Percentiles rank a stretch among this genome's conserved stretches.
Evolutionary conservation across 495 filamentous ascomycete species (phyloP).

Genomic region (Trichoderma asperelloides): DNA sequence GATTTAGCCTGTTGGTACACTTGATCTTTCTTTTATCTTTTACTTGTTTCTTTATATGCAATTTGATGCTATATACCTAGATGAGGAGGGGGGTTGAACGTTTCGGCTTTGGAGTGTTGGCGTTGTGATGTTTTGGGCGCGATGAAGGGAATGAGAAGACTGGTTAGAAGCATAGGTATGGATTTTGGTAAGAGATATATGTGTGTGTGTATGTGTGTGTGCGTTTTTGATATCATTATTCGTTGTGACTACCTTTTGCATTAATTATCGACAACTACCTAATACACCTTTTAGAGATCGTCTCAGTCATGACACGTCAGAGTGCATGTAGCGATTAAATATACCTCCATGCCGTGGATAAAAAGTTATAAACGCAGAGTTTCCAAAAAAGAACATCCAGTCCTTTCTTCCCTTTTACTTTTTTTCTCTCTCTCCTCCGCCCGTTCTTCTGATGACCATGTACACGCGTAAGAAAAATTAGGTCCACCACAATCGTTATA

Average conservation of each 20-base stretch:
- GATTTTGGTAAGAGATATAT: too few species aligned
- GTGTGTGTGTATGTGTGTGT: too few species aligned
- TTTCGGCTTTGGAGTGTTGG: not conserved
- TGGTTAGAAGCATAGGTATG: too few species aligned
- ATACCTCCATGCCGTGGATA: too few species aligned
- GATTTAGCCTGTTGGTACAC: too few species aligned
- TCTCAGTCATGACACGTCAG: not conserved
- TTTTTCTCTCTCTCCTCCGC: not conserved
- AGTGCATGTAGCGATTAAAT: not conserved
- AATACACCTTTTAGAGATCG: not conserved
- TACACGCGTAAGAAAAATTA: too few species aligned
- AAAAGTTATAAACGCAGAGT: too few species aligned
- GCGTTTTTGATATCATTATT: not conserved
- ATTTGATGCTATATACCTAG: too few species aligned
- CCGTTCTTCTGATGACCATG: not conserved
- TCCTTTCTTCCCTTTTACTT: not conserved
- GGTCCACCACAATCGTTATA: too few species aligned
- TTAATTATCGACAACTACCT: not conserved
- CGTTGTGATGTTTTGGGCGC: not conserved
- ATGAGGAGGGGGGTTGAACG: not conserved
- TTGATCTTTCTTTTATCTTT: too few species aligned
- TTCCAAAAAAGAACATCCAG: not conserved
- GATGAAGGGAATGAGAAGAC: too few species aligned
- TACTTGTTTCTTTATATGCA: too few species aligned
- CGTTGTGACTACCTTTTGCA: not conserved